Evolutionary conservation across 257 asterid species (phyloP), one percentile per base, ranked within the genome.

Genomic region (Paraleonurus japonicus): DNA sequence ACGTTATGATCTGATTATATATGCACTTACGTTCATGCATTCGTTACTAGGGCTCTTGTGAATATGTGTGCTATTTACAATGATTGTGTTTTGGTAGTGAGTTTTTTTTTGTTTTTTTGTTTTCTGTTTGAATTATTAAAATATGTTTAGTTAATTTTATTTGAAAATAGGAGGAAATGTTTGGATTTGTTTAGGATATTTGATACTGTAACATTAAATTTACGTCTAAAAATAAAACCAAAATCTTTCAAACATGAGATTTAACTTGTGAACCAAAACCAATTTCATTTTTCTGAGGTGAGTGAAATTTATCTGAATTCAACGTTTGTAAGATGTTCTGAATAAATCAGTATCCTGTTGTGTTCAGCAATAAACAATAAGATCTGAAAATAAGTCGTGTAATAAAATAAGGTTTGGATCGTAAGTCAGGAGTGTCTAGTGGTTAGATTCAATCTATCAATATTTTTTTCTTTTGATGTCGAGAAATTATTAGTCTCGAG

Each of bases 361-460:
- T 5, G 23, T n/a, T n/a, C n/a, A n/a, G n/a, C 22, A 16, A 50
- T 48, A 16, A 48, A 1, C 20, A 37, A 9, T 15, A 15, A 45
- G 8, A 16, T n/a, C 2, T 5, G 22, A 48, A 48, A 48, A 41
- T 41, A 4, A 12, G 4, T 6, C 12, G 10, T 19, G 23, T 57
- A 11, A 24, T 5, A 11, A 7, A 24, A 26, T 24, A 27, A 48
- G 6, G 32, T 27, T 51, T 7, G 63, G 15, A 27, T 16, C 4
- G 54, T 4, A 12, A 27, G 37, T 17, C 7, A 24, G n/a, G n/a
- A n/a, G n/a, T n/a, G n/a, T n/a, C n/a, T n/a, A 0, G 22, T 39
- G 35, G 27, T 74, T 9, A 75, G 65, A 59, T 67, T 68, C 43
- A 57, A 22, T 54, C 32, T 54, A 10, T 47, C 54, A 22, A 22